Conservation (phyloP, 176 grass and related monocot species). For the Pontederia crassipes region DNA sequence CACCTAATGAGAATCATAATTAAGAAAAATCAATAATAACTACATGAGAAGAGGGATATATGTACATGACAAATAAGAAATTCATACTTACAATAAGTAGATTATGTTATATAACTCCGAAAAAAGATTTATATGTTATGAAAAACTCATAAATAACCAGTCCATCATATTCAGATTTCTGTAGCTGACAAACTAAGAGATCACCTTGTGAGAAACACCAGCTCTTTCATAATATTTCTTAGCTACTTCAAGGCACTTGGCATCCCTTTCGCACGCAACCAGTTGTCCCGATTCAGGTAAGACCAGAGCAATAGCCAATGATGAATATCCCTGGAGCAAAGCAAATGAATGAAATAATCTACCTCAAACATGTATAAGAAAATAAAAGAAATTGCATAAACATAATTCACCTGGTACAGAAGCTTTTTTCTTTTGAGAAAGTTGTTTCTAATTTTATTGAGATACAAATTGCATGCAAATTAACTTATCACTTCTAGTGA, state of each 20-base stretch:
- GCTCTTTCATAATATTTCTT: slow-evolving; percentile 70
- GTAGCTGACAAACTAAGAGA: background rate
- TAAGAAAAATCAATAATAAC: slow-evolving; percentile 18
- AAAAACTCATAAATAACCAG: background rate
- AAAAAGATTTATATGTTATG: background rate
- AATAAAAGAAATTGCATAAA: no score
- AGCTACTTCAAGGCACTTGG: slow-evolving; percentile 64
- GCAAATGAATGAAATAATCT: background rate
- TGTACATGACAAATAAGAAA: background rate
- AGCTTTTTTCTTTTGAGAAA: no score
- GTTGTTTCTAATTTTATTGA: no score
- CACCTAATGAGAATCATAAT: slow-evolving; percentile 39
- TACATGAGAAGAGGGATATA: background rate
- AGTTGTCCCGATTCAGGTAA: slow-evolving; percentile 76
- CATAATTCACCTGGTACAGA: no score
- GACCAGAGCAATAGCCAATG: slow-evolving; percentile 70
- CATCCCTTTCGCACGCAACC: slow-evolving; percentile 95
- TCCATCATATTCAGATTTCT: background rate
- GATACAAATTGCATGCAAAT: no score
- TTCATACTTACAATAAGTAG: background rate
- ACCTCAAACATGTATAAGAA: no score
- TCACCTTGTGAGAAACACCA: slow-evolving; percentile 78
- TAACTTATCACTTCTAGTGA: no score
- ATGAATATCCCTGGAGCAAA: slow-evolving; percentile 75
- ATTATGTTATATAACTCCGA: background rate